Evolutionary conservation across 805 yeast species (phyloP).

Genomic region (Cyberlindnera sargentensis): DNA sequence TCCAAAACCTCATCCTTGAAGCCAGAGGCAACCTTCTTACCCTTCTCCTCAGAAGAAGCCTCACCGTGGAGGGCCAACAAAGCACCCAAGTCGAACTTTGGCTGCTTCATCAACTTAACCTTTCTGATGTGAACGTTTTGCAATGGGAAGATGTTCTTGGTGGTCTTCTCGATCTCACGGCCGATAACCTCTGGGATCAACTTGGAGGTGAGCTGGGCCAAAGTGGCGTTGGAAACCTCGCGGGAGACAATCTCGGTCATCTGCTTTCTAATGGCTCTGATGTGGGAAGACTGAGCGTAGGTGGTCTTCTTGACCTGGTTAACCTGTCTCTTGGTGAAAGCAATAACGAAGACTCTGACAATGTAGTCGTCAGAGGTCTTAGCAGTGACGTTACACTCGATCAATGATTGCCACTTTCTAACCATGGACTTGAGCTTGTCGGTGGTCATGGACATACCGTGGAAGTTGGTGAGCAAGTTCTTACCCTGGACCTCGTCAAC

Average conservation of each 20-base stretch:
- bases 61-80: conserved; percentile 97
- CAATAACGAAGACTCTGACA: conserved; percentile 93
- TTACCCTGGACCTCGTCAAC: conserved; percentile 99
- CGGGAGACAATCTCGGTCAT: conserved; percentile 94
- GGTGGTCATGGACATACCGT: conserved; percentile 96
- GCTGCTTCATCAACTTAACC: conserved; percentile 97
- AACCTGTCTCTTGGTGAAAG: conserved; percentile 96
- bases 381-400: conserved; percentile 96
- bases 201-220: conserved; percentile 94
- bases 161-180: conserved; percentile 96
- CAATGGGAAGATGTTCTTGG: conserved; percentile 92
- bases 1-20: conserved; percentile 99
- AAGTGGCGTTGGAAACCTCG: conserved; percentile 91
- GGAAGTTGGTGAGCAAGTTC: conserved; percentile 98
- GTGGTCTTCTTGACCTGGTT: conserved; percentile 97
- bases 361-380: conserved; percentile 98
- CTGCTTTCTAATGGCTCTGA: conserved; percentile 79
- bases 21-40: conserved; percentile 86
- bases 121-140: conserved; percentile 99
- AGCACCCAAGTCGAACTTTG: conserved; percentile 97
- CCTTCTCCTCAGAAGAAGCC: conserved; percentile 88
- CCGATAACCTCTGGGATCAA: conserved; percentile 98
- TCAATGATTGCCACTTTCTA: conserved; percentile 98
- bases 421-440: conserved; percentile 97
- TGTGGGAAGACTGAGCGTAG: conserved; percentile 95